phyloP scores from a whole-genome alignment of 2,329 filamentous ascomycete species.

The Ceratocystiopsis sp. region DNA sequence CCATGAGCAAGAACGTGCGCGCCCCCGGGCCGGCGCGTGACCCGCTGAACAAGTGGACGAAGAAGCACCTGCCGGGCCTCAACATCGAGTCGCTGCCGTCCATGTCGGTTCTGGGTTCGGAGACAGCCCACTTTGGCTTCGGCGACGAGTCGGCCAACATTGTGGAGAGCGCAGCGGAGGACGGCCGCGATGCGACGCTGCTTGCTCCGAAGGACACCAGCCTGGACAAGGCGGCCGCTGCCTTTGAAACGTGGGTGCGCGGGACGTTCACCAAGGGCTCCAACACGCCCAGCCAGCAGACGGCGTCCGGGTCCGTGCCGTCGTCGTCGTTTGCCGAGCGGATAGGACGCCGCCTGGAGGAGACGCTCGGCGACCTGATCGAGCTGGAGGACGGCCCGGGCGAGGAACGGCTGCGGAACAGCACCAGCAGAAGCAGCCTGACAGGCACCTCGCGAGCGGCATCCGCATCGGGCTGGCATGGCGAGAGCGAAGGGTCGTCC shows the following conservation, averaged over 20 bases:
- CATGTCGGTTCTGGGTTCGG: slow-evolving; percentile 46
- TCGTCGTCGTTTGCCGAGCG: slow-evolving; percentile 7
- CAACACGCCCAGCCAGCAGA: slow-evolving; percentile 24
- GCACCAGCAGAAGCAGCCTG: background rate
- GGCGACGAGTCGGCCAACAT: slow-evolving; percentile 22
- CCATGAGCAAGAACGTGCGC: slow-evolving; percentile 52
- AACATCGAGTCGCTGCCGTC: slow-evolving; percentile 52
- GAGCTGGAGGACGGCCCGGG: slow-evolving; percentile 48
- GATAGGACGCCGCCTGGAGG: slow-evolving; percentile 11
- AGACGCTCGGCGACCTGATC: slow-evolving; percentile 46
- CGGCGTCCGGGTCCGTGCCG: slow-evolving; percentile 4
- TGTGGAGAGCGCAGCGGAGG: slow-evolving; percentile 31
- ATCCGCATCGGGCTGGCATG: slow-evolving; percentile 18
- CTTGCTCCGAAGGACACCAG: slow-evolving; percentile 27
- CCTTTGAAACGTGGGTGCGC: slow-evolving; percentile 79
- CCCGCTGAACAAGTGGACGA: slow-evolving; percentile 67
- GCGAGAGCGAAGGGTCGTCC: slow-evolving; percentile 20
- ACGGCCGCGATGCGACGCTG: slow-evolving; percentile 26
- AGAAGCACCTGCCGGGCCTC: slow-evolving; percentile 65
- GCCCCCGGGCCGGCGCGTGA: slow-evolving; percentile 72
- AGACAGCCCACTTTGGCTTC: slow-evolving; percentile 41
- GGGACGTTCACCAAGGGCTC: slow-evolving; percentile 55
- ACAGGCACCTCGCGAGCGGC: slow-evolving; percentile 6
- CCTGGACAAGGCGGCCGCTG: slow-evolving; percentile 70
- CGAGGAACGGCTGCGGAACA: slow-evolving; percentile 26